Evolutionary conservation across 305 asterid species (phyloP).

Genomic region (Fraxinus floribunda): DNA sequence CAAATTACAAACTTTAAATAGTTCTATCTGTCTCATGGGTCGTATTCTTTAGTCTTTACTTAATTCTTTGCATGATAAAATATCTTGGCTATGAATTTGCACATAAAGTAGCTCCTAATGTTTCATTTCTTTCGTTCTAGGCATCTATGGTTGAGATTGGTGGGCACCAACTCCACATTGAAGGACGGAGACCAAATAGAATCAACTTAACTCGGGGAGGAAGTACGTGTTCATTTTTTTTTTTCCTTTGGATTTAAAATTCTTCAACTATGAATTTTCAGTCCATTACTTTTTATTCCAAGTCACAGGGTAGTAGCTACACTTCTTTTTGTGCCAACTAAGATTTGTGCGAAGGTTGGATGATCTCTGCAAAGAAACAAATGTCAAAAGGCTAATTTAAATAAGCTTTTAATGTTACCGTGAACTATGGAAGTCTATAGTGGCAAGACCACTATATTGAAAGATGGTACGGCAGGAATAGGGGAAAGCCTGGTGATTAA

Average conservation of each 20-base stretch:
- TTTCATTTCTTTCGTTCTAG: conserved; percentile 40
- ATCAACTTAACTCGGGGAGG: conserved; percentile 62
- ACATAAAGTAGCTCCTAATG: neutral
- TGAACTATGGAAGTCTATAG: neutral
- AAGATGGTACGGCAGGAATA: neutral
- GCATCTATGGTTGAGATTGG: conserved; percentile 79
- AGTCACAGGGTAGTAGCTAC: neutral
- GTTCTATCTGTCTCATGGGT: neutral
- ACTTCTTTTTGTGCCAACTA: neutral
- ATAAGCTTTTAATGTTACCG: neutral
- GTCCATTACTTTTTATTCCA: conserved; percentile 1
- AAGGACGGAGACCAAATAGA: conserved; percentile 91
- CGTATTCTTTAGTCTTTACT: neutral
- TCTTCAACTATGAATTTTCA: neutral
- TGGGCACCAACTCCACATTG: conserved; percentile 74
- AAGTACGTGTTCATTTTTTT: conserved; percentile 45
- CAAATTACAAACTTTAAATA: conserved; percentile 6
- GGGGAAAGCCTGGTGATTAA: neutral
- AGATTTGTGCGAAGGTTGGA: neutral
- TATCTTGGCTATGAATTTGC: neutral
- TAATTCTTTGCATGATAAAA: neutral
- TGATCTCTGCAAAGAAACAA: neutral
- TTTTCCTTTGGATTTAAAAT: neutral
- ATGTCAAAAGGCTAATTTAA: neutral
- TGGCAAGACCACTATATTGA: neutral